phyloP scores from a whole-genome alignment of 257 asterid genomes.

The Penstemon newberryi region DNA sequence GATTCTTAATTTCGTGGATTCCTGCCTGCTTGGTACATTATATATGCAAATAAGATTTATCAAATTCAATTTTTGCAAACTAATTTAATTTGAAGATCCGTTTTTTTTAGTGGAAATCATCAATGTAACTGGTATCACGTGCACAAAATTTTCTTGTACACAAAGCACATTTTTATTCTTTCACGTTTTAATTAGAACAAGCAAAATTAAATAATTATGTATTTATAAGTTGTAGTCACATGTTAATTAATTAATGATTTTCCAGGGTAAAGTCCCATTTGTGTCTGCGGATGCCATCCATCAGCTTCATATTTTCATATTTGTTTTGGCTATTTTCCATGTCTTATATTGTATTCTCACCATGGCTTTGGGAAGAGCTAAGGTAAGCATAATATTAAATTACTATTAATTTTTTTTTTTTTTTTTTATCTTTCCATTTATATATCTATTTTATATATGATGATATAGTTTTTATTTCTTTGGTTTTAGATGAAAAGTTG shows the following conservation, averaged over 20 bases:
- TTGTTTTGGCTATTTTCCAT: conserved; percentile 75
- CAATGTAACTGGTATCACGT: too few relatives aligned
- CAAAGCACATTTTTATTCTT: too few relatives aligned
- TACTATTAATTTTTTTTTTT: not conserved
- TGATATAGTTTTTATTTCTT: not conserved
- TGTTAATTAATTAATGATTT: not conserved
- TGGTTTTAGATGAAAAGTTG: conserved; percentile 71
- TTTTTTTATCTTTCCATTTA: not conserved
- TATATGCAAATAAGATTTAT: too few relatives aligned
- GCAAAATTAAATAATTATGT: too few relatives aligned
- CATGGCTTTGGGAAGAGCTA: conserved; percentile 68
- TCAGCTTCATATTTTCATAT: conserved; percentile 82
- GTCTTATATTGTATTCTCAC: conserved; percentile 71
- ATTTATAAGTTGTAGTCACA: not conserved
- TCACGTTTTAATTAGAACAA: too few relatives aligned
- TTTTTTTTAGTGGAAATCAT: too few relatives aligned
- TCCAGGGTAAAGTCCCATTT: conserved; percentile 72
- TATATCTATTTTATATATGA: not conserved
- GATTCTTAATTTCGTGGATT: too few relatives aligned
- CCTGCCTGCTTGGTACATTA: too few relatives aligned
- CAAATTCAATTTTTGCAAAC: too few relatives aligned
- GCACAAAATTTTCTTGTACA: too few relatives aligned
- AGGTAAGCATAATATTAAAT: conserved; percentile 39
- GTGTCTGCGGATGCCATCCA: conserved; percentile 73
- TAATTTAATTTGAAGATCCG: too few relatives aligned